Evolutionary conservation across 1,284 basidiomycete genomes (phyloP), one percentile per base, ranked within the genome.

Genomic region (Tremellales sp.): DNA sequence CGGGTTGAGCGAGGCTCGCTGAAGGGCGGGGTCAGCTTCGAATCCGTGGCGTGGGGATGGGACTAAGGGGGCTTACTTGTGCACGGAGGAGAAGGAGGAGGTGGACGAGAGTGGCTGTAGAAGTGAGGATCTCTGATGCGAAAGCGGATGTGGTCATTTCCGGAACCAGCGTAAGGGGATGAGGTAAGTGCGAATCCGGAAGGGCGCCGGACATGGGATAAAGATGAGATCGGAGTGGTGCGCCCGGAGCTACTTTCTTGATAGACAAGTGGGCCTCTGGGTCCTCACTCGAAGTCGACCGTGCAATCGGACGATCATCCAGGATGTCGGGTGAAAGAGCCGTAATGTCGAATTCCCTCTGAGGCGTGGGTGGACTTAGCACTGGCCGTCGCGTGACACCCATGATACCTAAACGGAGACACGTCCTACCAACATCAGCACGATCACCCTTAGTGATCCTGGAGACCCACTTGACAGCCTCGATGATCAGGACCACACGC

Each of bases 281-380:
- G n/a, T n/a, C n/a, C n/a, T n/a, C n/a, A n/a, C n/a, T n/a, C 19
- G 77, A 66, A 40, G 75, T 22, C 43, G 53, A 36, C 13, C 44
- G 36, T 5, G 31, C 75, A 26, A 79, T 81, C 1, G 17, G 29
- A 29, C 33, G 51, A 46, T 53, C 46, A 27, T 8, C 19, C 11
- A 64, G 46, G 17, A 60, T 31, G 17, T 49, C 50, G 23, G 52
- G 45, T 11, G 85, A 80, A 23, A 89, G 65, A 31, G 79, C 76
- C 3, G 84, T 76, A 4, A 85, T 83, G 68, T 93, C 90, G 57
- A 89, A 81, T 62, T 91, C 88, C 46, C 89, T 81, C 68, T 90
- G 86, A 15, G 90, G 89, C 43, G 89, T 83, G 10, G 86, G 83
- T 2, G 85, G 84, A 7, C 80, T 79, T 11, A 92, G 70, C 23